These are phyloP conservation scores for Styphnolobium japonicum DNA, from an alignment of 306 rosid genomes.

Conservation along the genomic window DNA sequence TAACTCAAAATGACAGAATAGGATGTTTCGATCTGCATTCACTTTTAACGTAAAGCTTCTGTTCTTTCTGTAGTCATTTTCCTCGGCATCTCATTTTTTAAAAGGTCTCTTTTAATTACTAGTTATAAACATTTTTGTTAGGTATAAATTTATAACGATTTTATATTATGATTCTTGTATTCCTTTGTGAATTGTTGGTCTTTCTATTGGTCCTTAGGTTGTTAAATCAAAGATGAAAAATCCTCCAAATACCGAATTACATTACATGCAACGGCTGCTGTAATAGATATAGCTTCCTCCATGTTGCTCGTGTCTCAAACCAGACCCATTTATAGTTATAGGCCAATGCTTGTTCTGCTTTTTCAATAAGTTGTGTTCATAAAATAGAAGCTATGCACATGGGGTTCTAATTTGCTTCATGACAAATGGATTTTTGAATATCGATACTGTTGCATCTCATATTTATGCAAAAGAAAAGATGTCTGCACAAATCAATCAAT, in stretches of 20 bases:
- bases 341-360: not conserved
- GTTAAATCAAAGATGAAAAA: not conserved
- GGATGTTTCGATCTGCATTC: slow-evolving; percentile 7
- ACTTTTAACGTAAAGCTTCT: slow-evolving; percentile 12
- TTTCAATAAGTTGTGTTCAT: not conserved
- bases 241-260: not conserved
- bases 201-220: not conserved
- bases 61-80: slow-evolving; percentile 17
- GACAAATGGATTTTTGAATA: not conserved
- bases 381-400: not conserved
- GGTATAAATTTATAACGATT: not conserved
- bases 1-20: not conserved
- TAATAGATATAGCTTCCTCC: not conserved
- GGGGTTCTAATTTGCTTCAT: not conserved
- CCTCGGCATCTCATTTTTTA: not conserved
- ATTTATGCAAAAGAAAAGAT: slow-evolving; percentile 6
- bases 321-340: not conserved
- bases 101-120: not conserved
- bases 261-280: not conserved
- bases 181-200: not conserved
- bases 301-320: not conserved
- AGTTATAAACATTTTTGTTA: not conserved
- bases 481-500: not conserved
- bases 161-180: not conserved
- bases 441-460: not conserved